phyloP scores from a whole-genome alignment of 2,329 filamentous ascomycete genomes.

The Pseudodiploospora longispora region DNA sequence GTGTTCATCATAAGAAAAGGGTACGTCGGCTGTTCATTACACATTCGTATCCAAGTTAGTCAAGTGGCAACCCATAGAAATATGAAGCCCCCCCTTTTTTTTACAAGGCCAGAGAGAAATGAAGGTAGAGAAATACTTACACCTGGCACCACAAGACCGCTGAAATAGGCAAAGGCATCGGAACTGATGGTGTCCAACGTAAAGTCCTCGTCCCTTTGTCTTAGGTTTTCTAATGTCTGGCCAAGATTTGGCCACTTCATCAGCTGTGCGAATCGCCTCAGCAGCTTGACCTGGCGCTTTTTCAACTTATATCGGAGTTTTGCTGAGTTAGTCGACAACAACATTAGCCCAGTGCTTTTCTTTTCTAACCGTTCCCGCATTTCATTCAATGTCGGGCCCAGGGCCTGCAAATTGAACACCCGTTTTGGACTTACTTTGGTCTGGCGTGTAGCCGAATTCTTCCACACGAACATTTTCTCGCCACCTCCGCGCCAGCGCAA shows the following conservation, averaged over 20 bases:
- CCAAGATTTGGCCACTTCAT: slow-evolving; percentile 72
- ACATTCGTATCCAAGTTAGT: background rate
- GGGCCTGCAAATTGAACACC: too few species aligned
- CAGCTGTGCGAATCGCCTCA: slow-evolving; percentile 59
- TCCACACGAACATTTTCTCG: slow-evolving; percentile 61
- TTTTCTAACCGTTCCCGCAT: background rate
- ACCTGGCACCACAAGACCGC: slow-evolving; percentile 63
- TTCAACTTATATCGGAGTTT: slow-evolving; percentile 57
- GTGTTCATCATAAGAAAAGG: slow-evolving; percentile 74
- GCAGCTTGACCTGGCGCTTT: slow-evolving; percentile 58
- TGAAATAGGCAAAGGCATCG: slow-evolving; percentile 71
- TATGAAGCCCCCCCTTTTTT: background rate
- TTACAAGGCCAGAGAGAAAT: background rate
- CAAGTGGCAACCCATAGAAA: background rate
- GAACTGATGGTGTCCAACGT: slow-evolving; percentile 54
- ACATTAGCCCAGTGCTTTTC: background rate
- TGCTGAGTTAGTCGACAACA: slow-evolving; percentile 26
- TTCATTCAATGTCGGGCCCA: too few species aligned
- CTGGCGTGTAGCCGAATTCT: slow-evolving; percentile 44
- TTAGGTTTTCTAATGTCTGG: slow-evolving; percentile 55
- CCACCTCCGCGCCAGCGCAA: slow-evolving; percentile 68
- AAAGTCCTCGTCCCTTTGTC: slow-evolving; percentile 49
- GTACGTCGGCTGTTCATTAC: slow-evolving; percentile 41
- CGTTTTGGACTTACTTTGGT: slow-evolving; percentile 34
- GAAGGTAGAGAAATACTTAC: slow-evolving; percentile 29